Percentiles rank a stretch among this genome's conserved stretches.
Conservation (phyloP, 192 early-diverging fungal species). For the Backusella morwellensis region DNA sequence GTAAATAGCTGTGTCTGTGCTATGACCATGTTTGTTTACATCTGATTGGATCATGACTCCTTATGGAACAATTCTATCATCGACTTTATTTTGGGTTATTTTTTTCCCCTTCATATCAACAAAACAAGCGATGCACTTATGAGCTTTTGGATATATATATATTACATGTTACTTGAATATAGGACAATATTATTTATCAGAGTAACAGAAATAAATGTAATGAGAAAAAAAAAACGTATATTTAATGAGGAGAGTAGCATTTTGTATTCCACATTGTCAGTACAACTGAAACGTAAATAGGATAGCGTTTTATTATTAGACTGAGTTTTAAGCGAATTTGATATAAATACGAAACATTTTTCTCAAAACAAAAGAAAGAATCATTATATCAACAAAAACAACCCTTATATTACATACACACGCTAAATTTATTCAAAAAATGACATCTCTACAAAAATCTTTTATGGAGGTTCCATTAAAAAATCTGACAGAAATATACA, state of each 20-base stretch:
- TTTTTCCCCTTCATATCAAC: neutral
- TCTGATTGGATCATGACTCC: neutral
- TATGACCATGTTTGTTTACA: neutral
- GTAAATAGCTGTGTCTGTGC: neutral
- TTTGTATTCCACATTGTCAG: neutral
- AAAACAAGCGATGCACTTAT: neutral
- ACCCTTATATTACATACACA: neutral
- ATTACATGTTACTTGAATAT: neutral
- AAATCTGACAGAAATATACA: neutral
- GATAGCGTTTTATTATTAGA: neutral
- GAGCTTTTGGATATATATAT: neutral
- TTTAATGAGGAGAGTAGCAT: too few relatives aligned
- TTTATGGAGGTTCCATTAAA: neutral
- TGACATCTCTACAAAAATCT: neutral
- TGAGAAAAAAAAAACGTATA: neutral
- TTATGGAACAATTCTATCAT: neutral
- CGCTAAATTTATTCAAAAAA: neutral
- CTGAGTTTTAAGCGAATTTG: neutral
- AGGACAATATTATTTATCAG: neutral
- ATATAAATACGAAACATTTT: neutral
- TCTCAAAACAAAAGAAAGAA: neutral
- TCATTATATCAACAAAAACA: neutral
- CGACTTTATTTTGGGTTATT: neutral
- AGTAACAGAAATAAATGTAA: neutral
- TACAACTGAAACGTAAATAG: neutral